Evolutionary conservation across 2,329 filamentous ascomycete genomes (phyloP), one percentile per base, ranked within the genome.

Genomic region (Rutstroemia sydowiana): DNA sequence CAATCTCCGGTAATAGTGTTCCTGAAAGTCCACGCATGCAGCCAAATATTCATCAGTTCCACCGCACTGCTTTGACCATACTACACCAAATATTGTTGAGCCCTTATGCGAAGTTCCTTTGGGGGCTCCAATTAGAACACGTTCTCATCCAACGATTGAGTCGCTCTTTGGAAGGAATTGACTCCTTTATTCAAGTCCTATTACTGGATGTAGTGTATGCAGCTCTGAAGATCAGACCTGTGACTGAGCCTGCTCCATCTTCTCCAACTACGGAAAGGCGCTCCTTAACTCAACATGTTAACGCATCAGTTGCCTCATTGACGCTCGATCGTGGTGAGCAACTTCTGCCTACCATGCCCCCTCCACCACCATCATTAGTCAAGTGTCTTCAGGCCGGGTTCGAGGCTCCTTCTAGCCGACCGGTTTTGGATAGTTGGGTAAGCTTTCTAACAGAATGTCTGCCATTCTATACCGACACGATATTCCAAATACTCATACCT

Each of bases 381-480:
- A 85, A 87, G 56, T 95, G 88, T 64, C 75, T 98, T 11, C 84
- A 89, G 55, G 81, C 83, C 42, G 93, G 90, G 0, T 84, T 98
- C 45, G 82, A 86, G 50, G 87, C 89, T 3, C 66, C 77, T 2
- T 82, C 75, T 48, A 91, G 88, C 59, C 82, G 88, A 5, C 75
- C 82, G 8, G 84, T 95, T 5, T 73, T 98, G 32, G 91, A 97
- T 61, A 91, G 88, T 65, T 98, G 95, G 95, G 83, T 96, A 9
- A 76, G 80, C 28, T 91, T 98, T 59, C 75, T 98, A 7, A 80
- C 82, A 4, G 87, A 92, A 64, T 88, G 89, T 41, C 72, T 98
- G 28, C 89, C 91, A 0, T 75, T 95, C 13, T 95, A 95, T 67
- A 79, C 86, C 0, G 84, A 87, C 40, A 82, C 85, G 5, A 88